Evolutionary conservation across 2,329 filamentous ascomycete species (phyloP).

Genomic region (Venturia aucupariae): DNA sequence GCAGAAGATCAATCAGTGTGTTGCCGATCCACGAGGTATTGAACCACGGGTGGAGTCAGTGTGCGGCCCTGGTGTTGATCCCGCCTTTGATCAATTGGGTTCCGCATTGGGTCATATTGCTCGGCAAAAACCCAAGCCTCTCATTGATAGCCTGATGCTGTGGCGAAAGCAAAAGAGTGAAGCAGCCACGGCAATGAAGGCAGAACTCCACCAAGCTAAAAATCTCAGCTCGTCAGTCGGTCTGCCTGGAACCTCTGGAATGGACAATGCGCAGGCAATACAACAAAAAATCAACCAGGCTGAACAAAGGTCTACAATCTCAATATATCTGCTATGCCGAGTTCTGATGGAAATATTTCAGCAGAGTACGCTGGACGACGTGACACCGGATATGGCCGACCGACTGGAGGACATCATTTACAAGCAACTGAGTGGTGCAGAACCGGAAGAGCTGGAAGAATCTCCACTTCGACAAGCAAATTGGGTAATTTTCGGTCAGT

Average conservation of each 20-base stretch:
- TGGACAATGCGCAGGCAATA: constrained; percentile 8
- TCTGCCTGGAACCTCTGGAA: constrained; percentile 11
- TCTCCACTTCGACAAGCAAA: constrained; percentile 85
- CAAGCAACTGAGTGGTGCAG: constrained; percentile 81
- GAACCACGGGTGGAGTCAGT: constrained; percentile 81
- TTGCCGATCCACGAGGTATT: constrained; percentile 67
- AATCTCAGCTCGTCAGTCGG: not conserved
- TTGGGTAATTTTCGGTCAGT: constrained; percentile 86
- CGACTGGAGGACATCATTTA: constrained; percentile 95
- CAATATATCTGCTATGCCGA: constrained; percentile 90
- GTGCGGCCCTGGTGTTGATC: constrained; percentile 82
- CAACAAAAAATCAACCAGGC: constrained; percentile 26
- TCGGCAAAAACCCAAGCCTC: constrained; percentile 81
- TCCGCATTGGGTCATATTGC: constrained; percentile 89
- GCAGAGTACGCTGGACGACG: constrained; percentile 72
- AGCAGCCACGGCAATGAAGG: constrained; percentile 45
- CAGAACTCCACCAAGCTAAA: constrained; percentile 15
- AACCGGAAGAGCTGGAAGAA: constrained; percentile 67
- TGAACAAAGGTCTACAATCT: constrained; percentile 84
- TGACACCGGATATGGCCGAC: constrained; percentile 86
- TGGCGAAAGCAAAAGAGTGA: constrained; percentile 97
- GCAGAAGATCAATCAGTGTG: constrained; percentile 84
- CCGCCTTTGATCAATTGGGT: constrained; percentile 88
- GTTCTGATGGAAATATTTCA: constrained; percentile 90
- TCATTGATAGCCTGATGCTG: constrained; percentile 96